phyloP scores from a whole-genome alignment of 2,329 filamentous ascomycete genomes.

The Aspergillus sp. region DNA sequence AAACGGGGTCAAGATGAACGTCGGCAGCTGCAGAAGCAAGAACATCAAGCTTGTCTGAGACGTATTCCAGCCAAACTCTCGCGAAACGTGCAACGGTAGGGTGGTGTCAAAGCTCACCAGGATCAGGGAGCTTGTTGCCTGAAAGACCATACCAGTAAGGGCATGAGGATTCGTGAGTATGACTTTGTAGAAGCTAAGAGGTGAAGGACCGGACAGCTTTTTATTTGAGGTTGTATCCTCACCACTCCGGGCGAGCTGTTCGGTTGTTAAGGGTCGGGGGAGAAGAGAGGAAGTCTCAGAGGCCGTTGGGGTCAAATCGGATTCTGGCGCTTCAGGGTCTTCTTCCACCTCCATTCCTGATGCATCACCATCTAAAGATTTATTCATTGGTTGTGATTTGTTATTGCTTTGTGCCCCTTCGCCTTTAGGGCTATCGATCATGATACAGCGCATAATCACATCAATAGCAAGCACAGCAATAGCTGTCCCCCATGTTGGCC shows the following conservation, averaged over 20 bases:
- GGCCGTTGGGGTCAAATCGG: too few species aligned
- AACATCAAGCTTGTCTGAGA: constrained; percentile 12
- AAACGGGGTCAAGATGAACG: constrained; percentile 8
- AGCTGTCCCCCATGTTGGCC: constrained; percentile 14
- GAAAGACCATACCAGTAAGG: constrained; percentile 5
- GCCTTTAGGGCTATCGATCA: constrained; percentile 13
- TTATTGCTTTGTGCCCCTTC: not conserved
- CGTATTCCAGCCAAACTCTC: constrained; percentile 16
- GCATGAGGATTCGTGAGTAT: constrained; percentile 10
- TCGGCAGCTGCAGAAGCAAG: constrained; percentile 9
- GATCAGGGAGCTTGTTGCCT: constrained; percentile 6
- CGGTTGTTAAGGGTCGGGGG: too few species aligned
- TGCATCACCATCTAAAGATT: too few species aligned
- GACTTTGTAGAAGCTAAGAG: constrained; percentile 9
- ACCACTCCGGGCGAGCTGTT: too few species aligned
- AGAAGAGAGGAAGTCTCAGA: too few species aligned
- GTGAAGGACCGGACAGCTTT: not conserved
- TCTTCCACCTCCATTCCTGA: too few species aligned
- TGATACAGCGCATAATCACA: constrained; percentile 16
- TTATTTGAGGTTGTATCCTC: not conserved
- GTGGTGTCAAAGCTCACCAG: constrained; percentile 16
- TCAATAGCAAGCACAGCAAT: constrained; percentile 13
- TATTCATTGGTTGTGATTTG: too few species aligned
- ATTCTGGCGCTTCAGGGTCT: too few species aligned
- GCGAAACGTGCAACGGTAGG: constrained; percentile 14